Conservation (phyloP, 768 basidiomycete genomes). For the Kwoniella sp. region DNA sequence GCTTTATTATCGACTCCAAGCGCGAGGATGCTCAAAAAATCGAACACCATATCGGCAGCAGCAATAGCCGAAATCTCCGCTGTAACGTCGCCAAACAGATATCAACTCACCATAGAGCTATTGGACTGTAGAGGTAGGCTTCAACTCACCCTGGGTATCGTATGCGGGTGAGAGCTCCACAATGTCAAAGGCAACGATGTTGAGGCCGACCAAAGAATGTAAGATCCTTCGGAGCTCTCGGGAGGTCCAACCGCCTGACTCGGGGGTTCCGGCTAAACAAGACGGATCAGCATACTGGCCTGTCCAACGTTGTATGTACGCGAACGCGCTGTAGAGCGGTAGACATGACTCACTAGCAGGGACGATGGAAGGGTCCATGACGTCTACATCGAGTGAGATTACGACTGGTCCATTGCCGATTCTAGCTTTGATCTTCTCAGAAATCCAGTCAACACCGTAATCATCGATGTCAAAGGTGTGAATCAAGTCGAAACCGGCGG, state of each 20-base stretch:
- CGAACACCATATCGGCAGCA: constrained; percentile 45
- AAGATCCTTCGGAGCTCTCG: constrained; percentile 48
- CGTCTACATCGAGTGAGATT: constrained; percentile 58
- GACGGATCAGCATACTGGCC: too few species aligned
- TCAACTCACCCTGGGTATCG: constrained; percentile 44
- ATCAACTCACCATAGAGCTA: constrained; percentile 4
- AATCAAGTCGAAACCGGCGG: constrained; percentile 77
- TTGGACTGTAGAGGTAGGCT: not conserved
- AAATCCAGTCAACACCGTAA: constrained; percentile 69
- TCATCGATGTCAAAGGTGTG: constrained; percentile 83
- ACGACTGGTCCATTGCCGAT: constrained; percentile 77
- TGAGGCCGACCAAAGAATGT: constrained; percentile 46
- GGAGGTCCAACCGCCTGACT: constrained; percentile 49
- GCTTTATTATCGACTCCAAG: constrained; percentile 23
- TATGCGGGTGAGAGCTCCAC: constrained; percentile 51
- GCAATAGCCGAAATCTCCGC: constrained; percentile 46
- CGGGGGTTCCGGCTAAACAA: constrained; percentile 41
- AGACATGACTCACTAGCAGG: constrained; percentile 46
- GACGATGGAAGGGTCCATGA: constrained; percentile 47
- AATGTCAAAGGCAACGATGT: constrained; percentile 49
- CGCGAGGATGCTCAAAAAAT: constrained; percentile 45
- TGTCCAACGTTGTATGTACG: too few species aligned
- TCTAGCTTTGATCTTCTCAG: constrained; percentile 68
- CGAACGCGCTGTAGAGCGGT: not conserved
- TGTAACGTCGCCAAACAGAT: not conserved